Base-by-base conservation (phyloP, 2,329 filamentous ascomycete genomes). In the Gremmenia infestans region DNA sequence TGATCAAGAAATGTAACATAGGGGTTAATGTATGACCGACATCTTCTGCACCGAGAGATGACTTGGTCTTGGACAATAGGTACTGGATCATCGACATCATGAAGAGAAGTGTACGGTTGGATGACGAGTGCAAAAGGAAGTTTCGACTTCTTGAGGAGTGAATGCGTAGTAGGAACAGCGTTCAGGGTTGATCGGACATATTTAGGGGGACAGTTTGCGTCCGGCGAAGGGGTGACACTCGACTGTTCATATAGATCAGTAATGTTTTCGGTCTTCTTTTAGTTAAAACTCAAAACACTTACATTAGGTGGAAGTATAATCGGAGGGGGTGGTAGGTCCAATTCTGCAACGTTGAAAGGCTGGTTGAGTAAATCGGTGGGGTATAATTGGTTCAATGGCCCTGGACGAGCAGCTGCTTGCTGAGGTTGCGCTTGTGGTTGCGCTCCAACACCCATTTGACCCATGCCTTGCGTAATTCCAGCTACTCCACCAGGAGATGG, bases 1-100 rank as follows among this genome's bases (percentile, higher is more conserved):
- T 97, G 91, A 67, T 99, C 94, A 59, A 99, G 78, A 76, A 99
- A 99, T 48, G 90, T 91, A 57, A 96, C 94, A 66, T 93, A 99
- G 12, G 94, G 92, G 72, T 97, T 97, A 78, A 97, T 97, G 72
- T 97, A 97, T 54, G 93, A 94, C 65, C 94, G 82, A 75, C 94
- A 99, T 74, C 94, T 87, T 72, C 94, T 85, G 78, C 94, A 99
- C 68, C 94, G 87, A 55, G 93, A 95, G 71, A 99, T 99, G 62
- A 97, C 89, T 74, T 97, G 94, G 72, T 99, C 94, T 69, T 96
- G 89, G 28, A 97, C 89, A 49, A 99, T 85, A 6, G 93, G 94
- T 1, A 99, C 85, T 23, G 85, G 82, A 66, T 97, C 94, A 72
- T 97, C 93, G 19, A 89, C 82, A 71, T 99, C 94, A 71, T 97